A percentile compares a stretch with the other conserved stretches of the same genome.
These are phyloP conservation scores for Ogataea pini DNA, from an alignment of 805 yeast genomes.

Conservation along the genomic window DNA sequence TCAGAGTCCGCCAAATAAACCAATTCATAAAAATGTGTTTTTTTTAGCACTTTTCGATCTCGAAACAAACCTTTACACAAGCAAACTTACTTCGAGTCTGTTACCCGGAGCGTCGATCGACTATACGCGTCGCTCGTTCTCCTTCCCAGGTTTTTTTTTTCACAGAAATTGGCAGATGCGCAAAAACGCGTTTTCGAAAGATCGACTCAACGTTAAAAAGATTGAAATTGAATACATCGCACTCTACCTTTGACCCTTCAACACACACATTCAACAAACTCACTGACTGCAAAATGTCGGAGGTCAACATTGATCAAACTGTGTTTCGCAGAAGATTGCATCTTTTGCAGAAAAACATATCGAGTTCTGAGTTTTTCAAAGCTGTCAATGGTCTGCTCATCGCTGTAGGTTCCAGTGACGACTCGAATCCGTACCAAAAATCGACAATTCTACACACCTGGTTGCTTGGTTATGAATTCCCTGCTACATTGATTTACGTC, in stretches of 20 bases:
- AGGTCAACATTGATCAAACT: conserved; percentile 54
- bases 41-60: conserved; percentile 5
- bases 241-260: background rate
- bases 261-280: background rate
- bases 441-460: conserved; percentile 86
- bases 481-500: conserved; percentile 78
- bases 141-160: background rate
- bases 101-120: conserved; percentile 12
- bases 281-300: conserved; percentile 45
- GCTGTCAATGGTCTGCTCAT: conserved; percentile 56
- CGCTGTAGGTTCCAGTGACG: conserved; percentile 82
- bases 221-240: background rate
- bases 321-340: conserved; percentile 57
- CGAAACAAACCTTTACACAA: conserved; percentile 1
- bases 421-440: conserved; percentile 86
- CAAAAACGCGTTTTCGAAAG: conserved; percentile 6
- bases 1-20: conserved; percentile 5
- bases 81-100: background rate
- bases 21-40: conserved; percentile 1
- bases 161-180: conserved; percentile 2
- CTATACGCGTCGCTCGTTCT: conserved; percentile 3
- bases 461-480: conserved; percentile 93
- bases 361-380: conserved; percentile 37
- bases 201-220: background rate
- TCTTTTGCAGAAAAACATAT: conserved; percentile 38